Base-by-base conservation (phyloP, 2,329 filamentous ascomycete genomes). In the Escovopsis weberi region DNA sequence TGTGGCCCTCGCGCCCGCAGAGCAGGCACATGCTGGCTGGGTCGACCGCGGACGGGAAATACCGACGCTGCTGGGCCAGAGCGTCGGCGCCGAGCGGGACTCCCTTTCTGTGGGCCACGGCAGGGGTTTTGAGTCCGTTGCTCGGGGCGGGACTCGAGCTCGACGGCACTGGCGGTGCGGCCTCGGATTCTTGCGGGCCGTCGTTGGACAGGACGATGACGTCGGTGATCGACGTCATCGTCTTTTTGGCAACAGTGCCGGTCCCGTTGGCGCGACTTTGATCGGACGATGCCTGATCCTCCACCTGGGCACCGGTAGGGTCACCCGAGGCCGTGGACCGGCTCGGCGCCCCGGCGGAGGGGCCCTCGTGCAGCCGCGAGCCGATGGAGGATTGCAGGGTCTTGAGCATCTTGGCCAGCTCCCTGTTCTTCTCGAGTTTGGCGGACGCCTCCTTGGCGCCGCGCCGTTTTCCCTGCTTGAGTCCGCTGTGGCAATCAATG, bases 1-100 rank as follows among this genome's bases (percentile, higher is more conserved):
- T 51, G 55, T 80, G 76, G 10, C 67, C 68, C 35, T 55, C 53
- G 18, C 61, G 58, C 5, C 68, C 70, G 48, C 75, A 80, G 33
- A 64, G 59, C 41, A 75, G 55, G 51, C 75, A 80, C 52, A 68
- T 65, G 4, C 55, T 52, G 26, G 61, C 59, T 23, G 64, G 55
- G 26, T 66, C 58, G 12, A 56, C 51, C 28, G 69, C 60, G 1
- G 67, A 67, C 3, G 72, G 72, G 46, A 77, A 79, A 50, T 75
- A 75, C 48, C 53, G 63, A 19, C 49, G 59, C 45, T 69, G 66
- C 43, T 68, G 59, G 18, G 53, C 54, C 18, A 61, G 44, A 41
- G 63, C 64, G 26, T 63, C 55, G 9, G 56, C 52, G 6, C 54
- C 54, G 4, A 47, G 47, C 11, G 58, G 58, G 12, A 58, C 45